Base-by-base conservation (phyloP, 345 rosid species). In the Arabidopsis suecica region DNA sequence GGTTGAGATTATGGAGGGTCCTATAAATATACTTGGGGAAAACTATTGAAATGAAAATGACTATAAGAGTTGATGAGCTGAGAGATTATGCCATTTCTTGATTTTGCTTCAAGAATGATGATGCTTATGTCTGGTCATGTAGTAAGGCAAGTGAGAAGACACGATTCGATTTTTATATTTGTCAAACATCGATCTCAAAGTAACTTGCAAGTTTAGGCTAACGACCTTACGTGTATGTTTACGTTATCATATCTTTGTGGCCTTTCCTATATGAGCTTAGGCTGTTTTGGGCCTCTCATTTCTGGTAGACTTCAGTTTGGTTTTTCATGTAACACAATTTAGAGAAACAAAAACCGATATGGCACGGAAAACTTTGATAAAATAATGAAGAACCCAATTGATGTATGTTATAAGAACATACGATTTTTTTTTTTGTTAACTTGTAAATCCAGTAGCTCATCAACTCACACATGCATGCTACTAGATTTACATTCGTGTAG, bases 101-200 rank as follows among this genome's bases (percentile, higher is more conserved):
- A 65, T 65, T 77, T 77, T 71, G 68, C 76, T 71, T 77, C 47
- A 77, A 77, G 76, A 71, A 53, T 77, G 67, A 77, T 56, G 68
- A 77, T 77, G 80, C 48, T 48, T 64, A 8, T 71, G 3, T 77
- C 47, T 63, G 33, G 66, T 72, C 69, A 62, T 45, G 38, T 47
- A 34, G 30, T 20, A 71, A 63, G 61, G 74, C 71, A 69, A 76
- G 71, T 76, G 70, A 75, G 57, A 71, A 54, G 69, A 77, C 66
- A 77, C 65, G 59, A 47, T 63, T 25, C 49, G 12, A 57, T 56
- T 63, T 33, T 69, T 18, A 59, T 75, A 40, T 32, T 14, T 59
- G 37, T 60, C 34, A 18, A 28, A 74, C 50, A 48, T 49, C 45
- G 48, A 76, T 53, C 69, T 68, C 41, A 68, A 68, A 71, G 80